Base-by-base conservation (phyloP, 192 early-diverging fungal genomes). In the Coemansia sp. region DNA sequence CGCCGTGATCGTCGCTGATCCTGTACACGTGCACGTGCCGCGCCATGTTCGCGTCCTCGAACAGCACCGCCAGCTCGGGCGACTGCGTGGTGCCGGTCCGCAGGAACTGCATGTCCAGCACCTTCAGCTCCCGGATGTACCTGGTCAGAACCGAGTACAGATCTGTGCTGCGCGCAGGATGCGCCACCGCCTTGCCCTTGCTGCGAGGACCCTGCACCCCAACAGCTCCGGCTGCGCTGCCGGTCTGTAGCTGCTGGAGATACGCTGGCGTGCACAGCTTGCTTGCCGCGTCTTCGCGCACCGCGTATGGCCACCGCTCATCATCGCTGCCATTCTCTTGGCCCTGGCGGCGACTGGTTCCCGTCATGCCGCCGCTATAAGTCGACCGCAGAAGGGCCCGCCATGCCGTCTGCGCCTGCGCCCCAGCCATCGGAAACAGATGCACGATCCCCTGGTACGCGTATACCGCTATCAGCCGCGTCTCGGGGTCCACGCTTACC, bases 401-500 rank as follows among this genome's bases (percentile, higher is more conserved):
- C 63, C 55, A 62, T 11, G 34, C 36, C 9, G 41, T 9, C 23
- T 50, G 22, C n/a, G 58, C 27, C 25, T 42, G 40, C 10, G 52
- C n/a, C 5, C 67, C 63, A 2, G 27, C 63, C 60, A 92, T 62
- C 9, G 85, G 83, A 11, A 93, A 72, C 8, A 90, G 65, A 36
- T 88, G 87, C 29, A 92, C 67, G 3, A 86, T 62, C 1, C 91
- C 91, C 54, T 89, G 84, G 72, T 90, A 92, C 28, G 84, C 52
- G 47, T 87, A 82, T 23, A 88, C 62, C 7, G 80, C 87, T 54
- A 88, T 62, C 14, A 88, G 42, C 13, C 83, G 73, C 10, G 59
- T 66, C 10, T 68, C 58, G 17, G 84, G 85, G 68, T 91, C 89
- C 1, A 92, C 77, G 5, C 79, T 59, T 3, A 82, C 83, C 19